phyloP scores from a whole-genome alignment of 2,329 filamentous ascomycete species.

The Beauveria sp. region DNA sequence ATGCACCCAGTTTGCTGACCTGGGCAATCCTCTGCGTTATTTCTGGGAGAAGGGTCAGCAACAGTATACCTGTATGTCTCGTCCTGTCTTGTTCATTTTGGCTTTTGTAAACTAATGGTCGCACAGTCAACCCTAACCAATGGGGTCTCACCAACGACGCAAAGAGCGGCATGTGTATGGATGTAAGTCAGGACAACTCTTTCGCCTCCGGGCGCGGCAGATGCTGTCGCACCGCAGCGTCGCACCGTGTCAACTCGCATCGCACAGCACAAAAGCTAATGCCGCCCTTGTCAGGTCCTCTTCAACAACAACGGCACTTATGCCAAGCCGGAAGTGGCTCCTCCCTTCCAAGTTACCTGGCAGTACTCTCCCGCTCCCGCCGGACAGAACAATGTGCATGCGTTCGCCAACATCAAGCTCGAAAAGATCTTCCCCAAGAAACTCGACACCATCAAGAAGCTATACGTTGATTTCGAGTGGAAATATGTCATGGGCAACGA shows the following conservation, averaged over 20 bases:
- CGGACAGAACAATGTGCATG: slow-evolving; percentile 40
- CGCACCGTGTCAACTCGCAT: neutral
- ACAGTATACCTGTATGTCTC: slow-evolving; percentile 36
- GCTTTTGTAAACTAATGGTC: neutral
- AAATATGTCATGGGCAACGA: slow-evolving; percentile 39
- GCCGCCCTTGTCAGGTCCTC: slow-evolving; percentile 31
- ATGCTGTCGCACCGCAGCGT: neutral
- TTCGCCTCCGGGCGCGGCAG: neutral
- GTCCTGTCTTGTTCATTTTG: neutral
- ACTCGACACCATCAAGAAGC: slow-evolving; percentile 29
- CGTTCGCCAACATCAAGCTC: slow-evolving; percentile 45
- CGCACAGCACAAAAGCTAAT: slow-evolving; percentile 7
- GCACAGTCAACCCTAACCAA: slow-evolving; percentile 48
- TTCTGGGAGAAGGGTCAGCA: slow-evolving; percentile 27
- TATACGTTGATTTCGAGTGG: slow-evolving; percentile 42
- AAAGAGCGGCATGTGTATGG: slow-evolving; percentile 40
- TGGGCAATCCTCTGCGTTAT: slow-evolving; percentile 30
- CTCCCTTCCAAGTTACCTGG: slow-evolving; percentile 46
- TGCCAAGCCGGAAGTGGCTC: slow-evolving; percentile 35
- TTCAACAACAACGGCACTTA: slow-evolving; percentile 44
- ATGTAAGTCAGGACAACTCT: slow-evolving; percentile 32
- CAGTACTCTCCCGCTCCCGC: slow-evolving; percentile 32
- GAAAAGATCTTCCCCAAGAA: slow-evolving; percentile 35
- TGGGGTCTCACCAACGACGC: slow-evolving; percentile 37
- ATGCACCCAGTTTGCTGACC: slow-evolving; percentile 37